phyloP scores from a whole-genome alignment of 1,284 basidiomycete species.

The Coniophora puteana region DNA sequence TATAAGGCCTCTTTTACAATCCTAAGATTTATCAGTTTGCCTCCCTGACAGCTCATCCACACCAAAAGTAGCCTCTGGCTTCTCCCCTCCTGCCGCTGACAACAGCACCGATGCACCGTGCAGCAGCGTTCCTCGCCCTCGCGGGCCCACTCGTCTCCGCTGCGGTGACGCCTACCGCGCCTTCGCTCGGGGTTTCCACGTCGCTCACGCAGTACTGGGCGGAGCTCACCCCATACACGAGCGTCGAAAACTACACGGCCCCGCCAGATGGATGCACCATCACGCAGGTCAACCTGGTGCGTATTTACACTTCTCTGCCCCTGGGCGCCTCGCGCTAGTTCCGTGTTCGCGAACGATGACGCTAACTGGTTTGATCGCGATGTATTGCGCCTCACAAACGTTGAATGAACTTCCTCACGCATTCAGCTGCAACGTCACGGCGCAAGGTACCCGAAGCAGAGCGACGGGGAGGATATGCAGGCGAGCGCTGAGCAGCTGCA shows the following conservation, averaged over 20 bases:
- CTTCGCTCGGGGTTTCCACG: conserved; percentile 11
- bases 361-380: too few relatives aligned
- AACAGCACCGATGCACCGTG: too few relatives aligned
- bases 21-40: too few relatives aligned
- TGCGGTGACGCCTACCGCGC: conserved; percentile 11
- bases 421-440: conserved; percentile 82
- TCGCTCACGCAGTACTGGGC: conserved; percentile 15
- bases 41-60: too few relatives aligned
- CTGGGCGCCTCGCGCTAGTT: too few relatives aligned
- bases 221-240: conserved; percentile 16
- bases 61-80: too few relatives aligned
- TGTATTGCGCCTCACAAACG: too few relatives aligned
- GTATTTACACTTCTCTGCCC: conserved; percentile 19
- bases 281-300: conserved; percentile 45
- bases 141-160: not conserved
- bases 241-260: conserved; percentile 10
- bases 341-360: too few relatives aligned
- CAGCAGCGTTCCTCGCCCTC: not conserved
- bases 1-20: too few relatives aligned
- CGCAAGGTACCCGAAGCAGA: conserved; percentile 70
- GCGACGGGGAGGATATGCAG: conserved; percentile 43
- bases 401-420: conserved; percentile 8
- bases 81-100: too few relatives aligned
- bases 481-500: conserved; percentile 51
- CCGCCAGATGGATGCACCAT: conserved; percentile 14